Conservation (phyloP, 352 stramenopile species). For the Phytophthora pini region DNA sequence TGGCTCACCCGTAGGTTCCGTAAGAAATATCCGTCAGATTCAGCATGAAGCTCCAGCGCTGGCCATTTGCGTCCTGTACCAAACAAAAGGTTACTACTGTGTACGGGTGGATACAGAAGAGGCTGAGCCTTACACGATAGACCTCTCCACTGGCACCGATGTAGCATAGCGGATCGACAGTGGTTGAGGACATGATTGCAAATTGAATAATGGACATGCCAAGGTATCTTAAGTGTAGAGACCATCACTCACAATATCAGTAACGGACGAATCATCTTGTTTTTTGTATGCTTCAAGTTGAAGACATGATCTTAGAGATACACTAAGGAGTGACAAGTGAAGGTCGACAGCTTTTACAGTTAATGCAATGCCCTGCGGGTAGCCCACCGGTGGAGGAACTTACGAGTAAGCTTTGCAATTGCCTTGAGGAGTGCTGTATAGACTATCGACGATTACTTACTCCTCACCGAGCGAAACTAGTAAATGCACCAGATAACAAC, state of each 20-base stretch:
- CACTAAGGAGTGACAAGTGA: neutral
- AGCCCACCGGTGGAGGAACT: too few relatives aligned
- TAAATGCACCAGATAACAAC: too few relatives aligned
- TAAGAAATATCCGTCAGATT: constrained; percentile 71
- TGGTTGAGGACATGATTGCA: constrained; percentile 31
- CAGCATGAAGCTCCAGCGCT: constrained; percentile 76
- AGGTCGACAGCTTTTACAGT: neutral
- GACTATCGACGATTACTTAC: too few relatives aligned
- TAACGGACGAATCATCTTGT: neutral
- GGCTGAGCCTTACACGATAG: constrained; percentile 30
- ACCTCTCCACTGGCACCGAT: constrained; percentile 30
- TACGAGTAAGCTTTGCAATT: too few relatives aligned
- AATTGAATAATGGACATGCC: constrained; percentile 25
- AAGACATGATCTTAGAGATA: neutral
- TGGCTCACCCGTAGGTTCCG: constrained; percentile 51
- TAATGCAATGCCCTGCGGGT: too few relatives aligned
- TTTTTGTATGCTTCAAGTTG: constrained; percentile 1
- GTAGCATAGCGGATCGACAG: constrained; percentile 31
- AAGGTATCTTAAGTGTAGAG: too few relatives aligned
- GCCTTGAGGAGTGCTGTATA: too few relatives aligned
- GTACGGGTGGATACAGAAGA: neutral
- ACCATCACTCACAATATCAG: neutral
- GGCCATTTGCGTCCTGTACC: constrained; percentile 48
- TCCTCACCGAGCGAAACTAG: too few relatives aligned
- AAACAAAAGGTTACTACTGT: neutral